Conservation (phyloP, 306 rosid genomes). For the Quercus aquifolioides region DNA sequence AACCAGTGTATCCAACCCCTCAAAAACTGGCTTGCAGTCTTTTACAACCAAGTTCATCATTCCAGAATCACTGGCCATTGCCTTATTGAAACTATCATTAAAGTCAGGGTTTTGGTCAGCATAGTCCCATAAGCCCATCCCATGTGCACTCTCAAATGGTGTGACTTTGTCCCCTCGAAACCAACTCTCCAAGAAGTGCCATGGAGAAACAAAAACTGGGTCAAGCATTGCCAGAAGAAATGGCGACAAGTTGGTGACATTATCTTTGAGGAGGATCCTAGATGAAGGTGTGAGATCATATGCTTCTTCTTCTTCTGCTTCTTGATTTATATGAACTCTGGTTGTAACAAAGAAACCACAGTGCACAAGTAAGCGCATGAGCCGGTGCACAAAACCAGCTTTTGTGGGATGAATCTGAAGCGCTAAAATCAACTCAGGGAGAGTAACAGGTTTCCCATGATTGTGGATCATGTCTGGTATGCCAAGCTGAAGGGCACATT, state of each 20-base stretch:
- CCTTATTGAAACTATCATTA: slow-evolving; percentile 17
- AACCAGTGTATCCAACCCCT: slow-evolving; percentile 34
- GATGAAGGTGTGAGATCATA: slow-evolving; percentile 47
- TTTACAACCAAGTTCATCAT: slow-evolving; percentile 35
- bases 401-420: slow-evolving; percentile 37
- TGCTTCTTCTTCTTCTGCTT: slow-evolving; percentile 5
- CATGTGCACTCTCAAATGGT: slow-evolving; percentile 29
- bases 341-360: slow-evolving; percentile 31
- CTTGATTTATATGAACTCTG: neutral
- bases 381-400: slow-evolving; percentile 8
- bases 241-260: slow-evolving; percentile 1
- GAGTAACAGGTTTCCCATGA: slow-evolving; percentile 47
- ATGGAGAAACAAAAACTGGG: slow-evolving; percentile 8
- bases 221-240: slow-evolving; percentile 11
- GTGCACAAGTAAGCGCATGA: slow-evolving; percentile 43
- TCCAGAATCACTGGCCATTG: slow-evolving; percentile 45
- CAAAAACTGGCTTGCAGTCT: slow-evolving; percentile 41
- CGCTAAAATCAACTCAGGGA: slow-evolving; percentile 28
- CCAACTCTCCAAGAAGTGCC: slow-evolving; percentile 33
- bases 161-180: slow-evolving; percentile 15
- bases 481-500: slow-evolving; percentile 32
- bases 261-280: slow-evolving; percentile 34
- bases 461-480: slow-evolving; percentile 38
- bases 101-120: slow-evolving; percentile 8
- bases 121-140: slow-evolving; percentile 33